These are phyloP conservation scores for Plectranthus barbatus DNA, from an alignment of 257 asterid genomes.

Conservation along the genomic window DNA sequence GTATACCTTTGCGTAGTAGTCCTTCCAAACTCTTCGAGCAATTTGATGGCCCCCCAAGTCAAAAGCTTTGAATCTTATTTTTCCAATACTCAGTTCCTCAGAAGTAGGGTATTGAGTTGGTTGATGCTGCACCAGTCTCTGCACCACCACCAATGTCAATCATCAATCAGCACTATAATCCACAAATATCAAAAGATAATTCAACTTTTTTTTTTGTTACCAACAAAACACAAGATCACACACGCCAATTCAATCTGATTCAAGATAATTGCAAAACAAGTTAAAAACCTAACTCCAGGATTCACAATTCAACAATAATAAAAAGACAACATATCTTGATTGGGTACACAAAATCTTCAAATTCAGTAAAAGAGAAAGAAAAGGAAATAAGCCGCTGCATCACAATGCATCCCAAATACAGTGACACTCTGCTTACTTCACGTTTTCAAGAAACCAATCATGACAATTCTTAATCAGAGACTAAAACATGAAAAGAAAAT, in stretches of 20 bases:
- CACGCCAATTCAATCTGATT: not conserved
- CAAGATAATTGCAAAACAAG: not conserved
- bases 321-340: too few relatives aligned
- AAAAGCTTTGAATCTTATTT: conserved; percentile 39
- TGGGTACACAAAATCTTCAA: not conserved
- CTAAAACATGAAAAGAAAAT: not conserved
- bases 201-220: too few relatives aligned
- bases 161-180: too few relatives aligned
- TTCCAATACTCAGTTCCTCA: conserved; percentile 44
- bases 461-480: too few relatives aligned
- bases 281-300: not conserved
- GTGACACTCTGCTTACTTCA: not conserved
- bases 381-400: not conserved
- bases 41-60: conserved; percentile 55
- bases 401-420: not conserved
- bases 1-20: conserved; percentile 36
- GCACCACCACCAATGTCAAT: not conserved
- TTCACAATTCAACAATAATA: not conserved
- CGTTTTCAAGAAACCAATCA: not conserved
- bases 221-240: not conserved
- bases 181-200: too few relatives aligned
- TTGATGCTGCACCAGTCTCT: conserved; percentile 46
- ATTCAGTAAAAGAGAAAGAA: not conserved
- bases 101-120: too few relatives aligned
- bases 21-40: too few relatives aligned